Evolutionary conservation across 208 protist genomes (phyloP), one percentile per base, ranked within the genome.

Genomic region (Acanthamoeba triangularis): DNA sequence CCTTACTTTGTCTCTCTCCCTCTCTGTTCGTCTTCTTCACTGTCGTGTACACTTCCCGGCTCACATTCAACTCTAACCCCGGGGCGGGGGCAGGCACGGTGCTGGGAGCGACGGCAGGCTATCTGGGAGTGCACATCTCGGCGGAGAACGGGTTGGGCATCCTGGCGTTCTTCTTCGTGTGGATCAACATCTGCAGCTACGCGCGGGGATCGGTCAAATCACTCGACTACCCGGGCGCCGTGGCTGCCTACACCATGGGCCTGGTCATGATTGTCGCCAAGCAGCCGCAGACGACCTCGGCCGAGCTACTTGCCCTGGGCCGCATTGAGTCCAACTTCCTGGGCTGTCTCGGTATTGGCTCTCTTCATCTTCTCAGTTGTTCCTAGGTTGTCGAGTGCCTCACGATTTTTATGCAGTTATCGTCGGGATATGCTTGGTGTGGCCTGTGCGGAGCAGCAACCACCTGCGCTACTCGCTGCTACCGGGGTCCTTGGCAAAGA

Each of bases 271-370:
- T 91, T 35, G 85, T 91, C 59, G 85, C 59, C 56, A 44, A 91
- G 85, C 85, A 69, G 37, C 85, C 85, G 10, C 52, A 65, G 59
- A 91, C 85, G 28, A 6, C 11, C 4, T 74, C 59, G 18, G 13
- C 30, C 14, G 85, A 91, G 37, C 52, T 74, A 11, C 35, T 91
- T 6, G 85, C 85, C 35, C 61, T 91, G 23, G 85, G 85, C 33
- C 52, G 85, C 13, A 91, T 91, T n/a, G 56, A 91, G 56, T 65
- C 85, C 33, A 91, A 91, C 54, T 91, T 91, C 85, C 85, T 91
- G 11, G 85, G 85, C 47, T 74, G 52, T 25, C 11, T 91, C 13
- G 85, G 52, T 72, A 91, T 25, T 1, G 20, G 6, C 85, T 28
- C 30, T 20, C 33, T 37, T n/a, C n/a, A n/a, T n/a, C n/a, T n/a